Conservation (phyloP, 2,329 filamentous ascomycete genomes). For the Aureobasidium leucospermi region DNA sequence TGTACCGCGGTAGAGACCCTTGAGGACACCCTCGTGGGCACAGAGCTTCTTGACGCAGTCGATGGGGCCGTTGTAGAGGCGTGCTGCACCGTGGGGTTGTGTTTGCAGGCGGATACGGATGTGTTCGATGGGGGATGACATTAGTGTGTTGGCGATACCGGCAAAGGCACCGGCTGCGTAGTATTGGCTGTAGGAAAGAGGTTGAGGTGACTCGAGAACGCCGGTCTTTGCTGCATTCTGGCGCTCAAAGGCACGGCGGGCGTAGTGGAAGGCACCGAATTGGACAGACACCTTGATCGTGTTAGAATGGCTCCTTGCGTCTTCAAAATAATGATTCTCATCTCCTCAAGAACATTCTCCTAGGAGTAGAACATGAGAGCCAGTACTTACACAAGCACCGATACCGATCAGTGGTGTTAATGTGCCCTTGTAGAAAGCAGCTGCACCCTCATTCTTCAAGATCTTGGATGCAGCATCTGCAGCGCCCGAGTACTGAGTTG, state of each 20-base stretch:
- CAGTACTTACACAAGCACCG: constrained; percentile 69
- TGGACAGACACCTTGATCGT: constrained; percentile 66
- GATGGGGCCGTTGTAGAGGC: constrained; percentile 74
- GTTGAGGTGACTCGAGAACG: constrained; percentile 28
- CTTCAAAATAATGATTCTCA: neutral
- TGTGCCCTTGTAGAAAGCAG: constrained; percentile 97
- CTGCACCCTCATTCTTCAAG: constrained; percentile 75
- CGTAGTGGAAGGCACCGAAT: constrained; percentile 94
- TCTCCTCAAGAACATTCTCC: neutral
- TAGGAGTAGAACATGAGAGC: neutral
- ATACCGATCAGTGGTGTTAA: constrained; percentile 92
- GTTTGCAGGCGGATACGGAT: constrained; percentile 93
- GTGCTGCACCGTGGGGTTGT: constrained; percentile 76
- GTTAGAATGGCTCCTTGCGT: neutral
- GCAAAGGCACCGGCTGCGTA: constrained; percentile 87
- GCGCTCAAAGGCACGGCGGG: constrained; percentile 75
- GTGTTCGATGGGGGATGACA: constrained; percentile 92
- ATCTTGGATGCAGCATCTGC: constrained; percentile 75
- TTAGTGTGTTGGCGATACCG: constrained; percentile 77
- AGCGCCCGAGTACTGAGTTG: constrained; percentile 70
- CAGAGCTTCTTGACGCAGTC: constrained; percentile 87
- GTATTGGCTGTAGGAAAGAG: constrained; percentile 76
- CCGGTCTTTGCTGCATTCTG: constrained; percentile 50
- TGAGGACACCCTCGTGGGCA: constrained; percentile 58
- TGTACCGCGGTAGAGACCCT: constrained; percentile 79